A percentile compares a stretch with the other conserved stretches of the same genome.
Conservation (phyloP, 1,284 basidiomycete genomes). For the Mrakiaceae sp. region DNA sequence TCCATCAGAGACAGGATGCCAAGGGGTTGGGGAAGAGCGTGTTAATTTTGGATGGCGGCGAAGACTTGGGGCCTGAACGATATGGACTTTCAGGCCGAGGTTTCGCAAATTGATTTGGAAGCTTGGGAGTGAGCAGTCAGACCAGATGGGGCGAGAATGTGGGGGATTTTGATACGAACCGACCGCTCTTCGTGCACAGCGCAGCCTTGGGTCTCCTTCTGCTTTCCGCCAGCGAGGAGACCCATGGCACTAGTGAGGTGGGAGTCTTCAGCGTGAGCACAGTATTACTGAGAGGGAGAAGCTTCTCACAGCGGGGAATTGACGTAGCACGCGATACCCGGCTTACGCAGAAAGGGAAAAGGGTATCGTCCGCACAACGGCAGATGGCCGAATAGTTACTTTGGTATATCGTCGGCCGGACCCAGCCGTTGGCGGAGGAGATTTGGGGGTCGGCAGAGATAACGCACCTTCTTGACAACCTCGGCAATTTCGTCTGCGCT, state of each 20-base stretch:
- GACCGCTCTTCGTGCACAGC: background rate
- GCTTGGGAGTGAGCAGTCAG: background rate
- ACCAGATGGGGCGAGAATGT: background rate
- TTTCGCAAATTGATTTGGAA: conserved; percentile 3
- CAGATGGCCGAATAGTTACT: conserved; percentile 12
- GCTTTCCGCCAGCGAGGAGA: background rate
- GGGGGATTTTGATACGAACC: background rate
- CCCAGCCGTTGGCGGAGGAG: conserved; percentile 9
- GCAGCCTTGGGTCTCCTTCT: background rate
- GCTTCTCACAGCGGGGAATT: background rate
- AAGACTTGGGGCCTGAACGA: conserved; percentile 7
- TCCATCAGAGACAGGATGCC: background rate
- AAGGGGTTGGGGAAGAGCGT: background rate
- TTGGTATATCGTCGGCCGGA: conserved; percentile 15
- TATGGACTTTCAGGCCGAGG: background rate
- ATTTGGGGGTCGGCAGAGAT: background rate
- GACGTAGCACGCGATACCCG: conserved; percentile 1
- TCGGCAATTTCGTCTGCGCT: too few relatives aligned
- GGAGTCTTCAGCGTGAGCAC: too few relatives aligned
- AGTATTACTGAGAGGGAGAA: too few relatives aligned
- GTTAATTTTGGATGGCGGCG: background rate
- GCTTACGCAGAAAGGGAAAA: conserved; percentile 8
- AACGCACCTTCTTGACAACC: too few relatives aligned
- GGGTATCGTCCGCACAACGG: conserved; percentile 5
- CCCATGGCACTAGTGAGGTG: background rate